A percentile compares a stretch with the other conserved stretches of the same genome.
Evolutionary conservation across 257 asterid genomes (phyloP).

Genomic region (Solanum pennellii): DNA sequence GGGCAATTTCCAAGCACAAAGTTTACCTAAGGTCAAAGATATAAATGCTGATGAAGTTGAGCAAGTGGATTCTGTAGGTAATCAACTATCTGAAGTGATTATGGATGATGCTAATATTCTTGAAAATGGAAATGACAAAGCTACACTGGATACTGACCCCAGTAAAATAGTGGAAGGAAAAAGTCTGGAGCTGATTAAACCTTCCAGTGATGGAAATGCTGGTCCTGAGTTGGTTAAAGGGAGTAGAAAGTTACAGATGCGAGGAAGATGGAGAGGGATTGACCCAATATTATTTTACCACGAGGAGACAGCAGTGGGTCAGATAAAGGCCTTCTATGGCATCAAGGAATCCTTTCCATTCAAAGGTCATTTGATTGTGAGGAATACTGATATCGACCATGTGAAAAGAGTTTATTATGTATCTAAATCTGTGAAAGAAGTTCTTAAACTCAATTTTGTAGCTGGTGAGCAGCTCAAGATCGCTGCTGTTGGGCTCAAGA

Average conservation of each 20-base stretch:
- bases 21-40: slow-evolving; percentile 23
- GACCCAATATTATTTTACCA: slow-evolving; percentile 87
- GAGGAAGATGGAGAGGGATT: slow-evolving; percentile 89
- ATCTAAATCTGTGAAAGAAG: slow-evolving; percentile 72
- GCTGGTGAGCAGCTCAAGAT: slow-evolving; percentile 91
- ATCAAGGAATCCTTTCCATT: slow-evolving; percentile 75
- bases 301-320: slow-evolving; percentile 44
- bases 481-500: slow-evolving; percentile 92
- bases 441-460: slow-evolving; percentile 65
- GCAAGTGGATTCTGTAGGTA: slow-evolving; percentile 1
- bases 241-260: slow-evolving; percentile 75
- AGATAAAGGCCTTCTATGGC: slow-evolving; percentile 75
- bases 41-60: slow-evolving; percentile 2
- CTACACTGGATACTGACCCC: slow-evolving; percentile 24
- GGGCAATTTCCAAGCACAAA: slow-evolving; percentile 18
- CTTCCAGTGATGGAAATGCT: slow-evolving; percentile 18
- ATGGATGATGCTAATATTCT: slow-evolving; percentile 9
- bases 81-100: not conserved
- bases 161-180: slow-evolving; percentile 16
- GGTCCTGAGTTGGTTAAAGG: slow-evolving; percentile 29
- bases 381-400: slow-evolving; percentile 63
- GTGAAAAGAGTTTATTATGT: slow-evolving; percentile 83
- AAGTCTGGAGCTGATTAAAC: slow-evolving; percentile 21
- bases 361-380: slow-evolving; percentile 71
- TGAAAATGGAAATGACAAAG: slow-evolving; percentile 25